phyloP scores from a whole-genome alignment of 257 asterid genomes.

The Solanum piurae region DNA sequence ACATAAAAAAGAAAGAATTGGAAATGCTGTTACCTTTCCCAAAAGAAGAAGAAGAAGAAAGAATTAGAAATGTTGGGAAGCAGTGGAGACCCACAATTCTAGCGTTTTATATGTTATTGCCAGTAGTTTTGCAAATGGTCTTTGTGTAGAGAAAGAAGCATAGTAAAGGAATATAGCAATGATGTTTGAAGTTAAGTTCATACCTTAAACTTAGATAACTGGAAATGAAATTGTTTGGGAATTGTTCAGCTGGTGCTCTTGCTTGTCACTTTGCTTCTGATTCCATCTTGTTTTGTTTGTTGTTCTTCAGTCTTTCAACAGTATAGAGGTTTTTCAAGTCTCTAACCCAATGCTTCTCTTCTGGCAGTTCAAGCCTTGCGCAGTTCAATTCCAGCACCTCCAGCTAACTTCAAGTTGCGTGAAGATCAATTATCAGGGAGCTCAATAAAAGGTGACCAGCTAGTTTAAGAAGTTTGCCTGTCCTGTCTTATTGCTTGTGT shows the following conservation, averaged over 20 bases:
- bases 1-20: background rate
- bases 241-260: background rate
- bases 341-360: background rate
- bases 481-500: background rate
- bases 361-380: slow-evolving; percentile 41
- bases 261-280: background rate
- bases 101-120: background rate
- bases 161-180: background rate
- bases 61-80: background rate
- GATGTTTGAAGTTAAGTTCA: background rate
- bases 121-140: background rate
- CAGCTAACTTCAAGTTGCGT: slow-evolving; percentile 58
- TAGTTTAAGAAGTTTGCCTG: background rate
- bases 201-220: background rate
- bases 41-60: background rate
- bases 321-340: background rate
- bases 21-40: background rate
- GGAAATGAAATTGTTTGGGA: background rate
- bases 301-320: background rate
- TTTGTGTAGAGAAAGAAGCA: background rate
- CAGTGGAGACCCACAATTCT: background rate
- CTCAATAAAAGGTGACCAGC: slow-evolving; percentile 61
- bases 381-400: slow-evolving; percentile 69
- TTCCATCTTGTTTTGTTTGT: background rate
- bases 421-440: slow-evolving; percentile 77